Percentiles rank a stretch among this genome's conserved stretches.
Conservation (phyloP, 352 stramenopile genomes). For the Sclerospora graminicola region DNA sequence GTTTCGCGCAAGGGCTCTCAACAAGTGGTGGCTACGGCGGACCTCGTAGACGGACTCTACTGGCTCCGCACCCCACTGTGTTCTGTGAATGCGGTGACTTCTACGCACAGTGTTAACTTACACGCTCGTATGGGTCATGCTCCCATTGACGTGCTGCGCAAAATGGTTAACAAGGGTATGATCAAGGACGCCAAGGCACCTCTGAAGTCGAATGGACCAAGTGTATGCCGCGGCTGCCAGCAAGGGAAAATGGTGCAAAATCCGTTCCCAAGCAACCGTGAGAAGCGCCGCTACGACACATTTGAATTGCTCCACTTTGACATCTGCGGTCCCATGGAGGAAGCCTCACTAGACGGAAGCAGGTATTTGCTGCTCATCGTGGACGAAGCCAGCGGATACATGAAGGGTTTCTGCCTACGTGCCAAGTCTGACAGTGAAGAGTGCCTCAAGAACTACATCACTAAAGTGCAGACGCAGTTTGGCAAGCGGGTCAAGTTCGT, state of each 20-base stretch:
- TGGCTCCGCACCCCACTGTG: conserved; percentile 2
- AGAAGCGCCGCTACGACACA: not conserved
- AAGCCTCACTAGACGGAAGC: not conserved
- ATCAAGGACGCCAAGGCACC: not conserved
- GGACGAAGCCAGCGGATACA: not conserved
- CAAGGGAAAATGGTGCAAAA: not conserved
- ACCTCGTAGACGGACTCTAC: conserved; percentile 11
- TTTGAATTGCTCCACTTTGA: not conserved
- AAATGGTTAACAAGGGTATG: not conserved
- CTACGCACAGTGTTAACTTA: not conserved
- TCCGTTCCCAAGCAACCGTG: not conserved
- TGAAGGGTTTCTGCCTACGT: not conserved
- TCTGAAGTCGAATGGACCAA: not conserved
- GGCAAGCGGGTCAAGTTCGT: not conserved
- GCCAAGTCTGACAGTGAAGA: not conserved
- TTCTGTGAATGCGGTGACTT: not conserved
- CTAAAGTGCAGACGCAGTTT: not conserved
- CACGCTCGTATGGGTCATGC: not conserved
- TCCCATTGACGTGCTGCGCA: not conserved
- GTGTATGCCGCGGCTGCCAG: not conserved
- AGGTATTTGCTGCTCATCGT: not conserved
- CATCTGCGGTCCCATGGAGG: not conserved
- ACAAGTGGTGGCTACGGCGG: conserved; percentile 6
- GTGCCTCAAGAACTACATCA: not conserved
- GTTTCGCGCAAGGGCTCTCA: conserved; percentile 8